Evolutionary conservation across 306 rosid genomes (phyloP).

Genomic region (Fagus sylvatica): DNA sequence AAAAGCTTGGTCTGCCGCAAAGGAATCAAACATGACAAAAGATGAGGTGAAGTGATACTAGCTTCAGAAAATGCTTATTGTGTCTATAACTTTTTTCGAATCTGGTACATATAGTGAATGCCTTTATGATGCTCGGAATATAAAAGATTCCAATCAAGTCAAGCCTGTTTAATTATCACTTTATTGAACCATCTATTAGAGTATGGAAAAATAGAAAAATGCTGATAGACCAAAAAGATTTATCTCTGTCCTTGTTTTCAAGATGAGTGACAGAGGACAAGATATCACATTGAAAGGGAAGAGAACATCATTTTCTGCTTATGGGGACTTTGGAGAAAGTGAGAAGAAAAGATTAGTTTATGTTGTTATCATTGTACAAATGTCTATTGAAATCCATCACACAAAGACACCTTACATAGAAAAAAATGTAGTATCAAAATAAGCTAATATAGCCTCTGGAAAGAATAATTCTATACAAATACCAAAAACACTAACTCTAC

Average conservation of each 20-base stretch:
- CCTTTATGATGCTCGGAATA: neutral
- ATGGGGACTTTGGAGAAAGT: neutral
- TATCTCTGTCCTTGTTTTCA: neutral
- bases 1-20: slow-evolving; percentile 97
- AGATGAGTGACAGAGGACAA: neutral
- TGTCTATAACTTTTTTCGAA: neutral
- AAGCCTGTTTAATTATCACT: neutral
- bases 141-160: neutral
- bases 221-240: neutral
- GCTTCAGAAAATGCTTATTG: slow-evolving; percentile 17
- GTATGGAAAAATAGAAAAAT: neutral
- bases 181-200: neutral
- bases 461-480: neutral
- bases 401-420: too few relatives aligned
- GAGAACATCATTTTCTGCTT: neutral
- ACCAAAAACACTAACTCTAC: neutral
- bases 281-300: neutral
- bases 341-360: neutral
- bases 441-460: neutral
- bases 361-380: neutral
- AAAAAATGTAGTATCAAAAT: neutral
- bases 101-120: neutral
- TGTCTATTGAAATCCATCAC: neutral
- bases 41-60: slow-evolving; percentile 63
- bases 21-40: slow-evolving; percentile 79